A percentile compares a stretch with the other conserved stretches of the same genome.
phyloP scores from a whole-genome alignment of 257 asterid genomes.

The Primulina huaijiensis region DNA sequence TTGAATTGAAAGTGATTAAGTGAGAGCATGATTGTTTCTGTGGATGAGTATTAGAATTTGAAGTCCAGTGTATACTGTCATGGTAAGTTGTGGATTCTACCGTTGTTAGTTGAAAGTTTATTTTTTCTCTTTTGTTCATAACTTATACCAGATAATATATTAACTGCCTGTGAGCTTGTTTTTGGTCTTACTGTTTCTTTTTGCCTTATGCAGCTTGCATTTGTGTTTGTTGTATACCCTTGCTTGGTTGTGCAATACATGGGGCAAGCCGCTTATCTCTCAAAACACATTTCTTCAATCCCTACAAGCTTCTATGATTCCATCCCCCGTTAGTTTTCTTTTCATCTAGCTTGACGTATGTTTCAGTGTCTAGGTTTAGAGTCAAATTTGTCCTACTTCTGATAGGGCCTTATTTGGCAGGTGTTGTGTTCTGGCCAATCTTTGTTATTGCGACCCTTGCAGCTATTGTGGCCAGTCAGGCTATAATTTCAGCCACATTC shows the following conservation, averaged over 20 bases:
- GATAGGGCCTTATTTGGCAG: conserved; percentile 37
- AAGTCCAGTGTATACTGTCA: neutral
- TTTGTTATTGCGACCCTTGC: conserved; percentile 66
- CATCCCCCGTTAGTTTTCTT: conserved; percentile 65
- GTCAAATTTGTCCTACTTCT: conserved; percentile 17
- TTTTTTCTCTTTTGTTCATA: neutral
- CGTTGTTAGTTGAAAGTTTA: conserved; percentile 11
- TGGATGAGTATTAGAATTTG: neutral
- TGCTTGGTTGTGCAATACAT: conserved; percentile 85
- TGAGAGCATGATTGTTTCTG: neutral
- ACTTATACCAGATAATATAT: neutral
- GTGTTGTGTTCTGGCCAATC: conserved; percentile 63
- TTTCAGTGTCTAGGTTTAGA: neutral
- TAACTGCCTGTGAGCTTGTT: conserved; percentile 3
- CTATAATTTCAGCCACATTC: conserved; percentile 70
- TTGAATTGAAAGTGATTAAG: neutral
- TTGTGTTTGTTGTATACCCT: conserved; percentile 70
- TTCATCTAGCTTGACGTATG: neutral
- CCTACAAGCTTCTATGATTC: conserved; percentile 72
- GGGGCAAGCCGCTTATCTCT: conserved; percentile 97
- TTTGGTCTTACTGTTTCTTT: conserved; percentile 13
- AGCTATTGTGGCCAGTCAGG: conserved; percentile 70
- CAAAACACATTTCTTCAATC: conserved; percentile 56
- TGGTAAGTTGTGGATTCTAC: neutral
- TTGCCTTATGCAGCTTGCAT: conserved; percentile 64